These are phyloP conservation scores for Tylopilus felleus DNA, from an alignment of 768 basidiomycete genomes.

Conservation along the genomic window DNA sequence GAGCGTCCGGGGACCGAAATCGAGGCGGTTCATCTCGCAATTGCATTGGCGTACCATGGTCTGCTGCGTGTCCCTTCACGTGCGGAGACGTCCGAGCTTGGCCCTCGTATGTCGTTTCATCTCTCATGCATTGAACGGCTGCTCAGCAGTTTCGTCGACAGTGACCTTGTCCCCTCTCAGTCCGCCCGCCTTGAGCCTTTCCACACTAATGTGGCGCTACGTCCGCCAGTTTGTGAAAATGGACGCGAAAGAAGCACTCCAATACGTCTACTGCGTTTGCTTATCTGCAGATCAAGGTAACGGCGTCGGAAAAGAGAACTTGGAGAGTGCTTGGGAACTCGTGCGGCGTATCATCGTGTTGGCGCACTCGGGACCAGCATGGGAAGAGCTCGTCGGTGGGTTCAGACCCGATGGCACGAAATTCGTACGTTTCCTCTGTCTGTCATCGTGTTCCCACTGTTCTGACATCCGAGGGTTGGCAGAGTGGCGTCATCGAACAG, in stretches of 20 bases:
- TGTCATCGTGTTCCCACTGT: not conserved
- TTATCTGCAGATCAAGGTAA: constrained; percentile 70
- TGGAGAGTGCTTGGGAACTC: constrained; percentile 78
- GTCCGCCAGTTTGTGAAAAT: constrained; percentile 88
- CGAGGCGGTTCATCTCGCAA: constrained; percentile 92
- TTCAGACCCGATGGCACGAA: constrained; percentile 86
- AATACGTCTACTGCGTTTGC: constrained; percentile 88
- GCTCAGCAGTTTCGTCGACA: constrained; percentile 26
- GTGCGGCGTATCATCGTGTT: constrained; percentile 74
- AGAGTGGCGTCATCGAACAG: constrained; percentile 89
- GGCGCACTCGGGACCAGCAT: constrained; percentile 73
- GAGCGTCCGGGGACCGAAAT: constrained; percentile 83
- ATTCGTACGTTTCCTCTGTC: constrained; percentile 58
- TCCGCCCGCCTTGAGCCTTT: constrained; percentile 73
- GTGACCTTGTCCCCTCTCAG: constrained; percentile 68
- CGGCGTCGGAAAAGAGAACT: constrained; percentile 78
- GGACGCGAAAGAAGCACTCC: constrained; percentile 90
- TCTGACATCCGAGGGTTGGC: not conserved
- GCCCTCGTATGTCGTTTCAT: constrained; percentile 55
- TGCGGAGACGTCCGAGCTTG: constrained; percentile 81
- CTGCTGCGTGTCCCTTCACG: constrained; percentile 79
- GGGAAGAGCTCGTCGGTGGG: constrained; percentile 95
- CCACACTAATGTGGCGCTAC: constrained; percentile 89
- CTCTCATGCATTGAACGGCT: not conserved
- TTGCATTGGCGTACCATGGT: constrained; percentile 91